Base-by-base conservation (phyloP, 345 rosid species). In the Tarenaya hassleriana region DNA sequence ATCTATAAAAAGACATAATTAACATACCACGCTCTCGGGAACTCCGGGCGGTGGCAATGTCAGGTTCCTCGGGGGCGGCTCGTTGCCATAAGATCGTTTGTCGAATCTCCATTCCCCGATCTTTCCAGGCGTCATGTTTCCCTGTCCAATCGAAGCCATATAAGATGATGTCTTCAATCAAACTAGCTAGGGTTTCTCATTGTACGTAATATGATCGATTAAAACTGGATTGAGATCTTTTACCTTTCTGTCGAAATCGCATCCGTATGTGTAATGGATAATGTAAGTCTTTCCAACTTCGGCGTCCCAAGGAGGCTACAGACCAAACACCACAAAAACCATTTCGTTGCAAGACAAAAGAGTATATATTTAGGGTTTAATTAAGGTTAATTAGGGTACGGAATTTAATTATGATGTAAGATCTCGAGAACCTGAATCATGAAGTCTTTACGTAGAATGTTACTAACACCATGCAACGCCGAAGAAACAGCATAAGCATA, bases 221-320 rank as follows among this genome's bases (percentile, higher is more conserved):
- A 41, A 41, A 33, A 7, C 35, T 50, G 7, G 11, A 13, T 12
- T 34, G 4, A 18, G 18, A 7, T 50, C 34, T 32, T 0, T 3
- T 73, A 92, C 98, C 94, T 92, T 70, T 95, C 81, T 61, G 60
- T 85, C 78, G 57, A 73, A 92, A 75, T 88, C 97, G 21, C 97
- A 92, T 38, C 98, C 98, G 7, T 88, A 92, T 34, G 98, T 92
- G 69, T 79, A 92, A 76, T 92, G 99, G 66, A 92, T 88, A 50
- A 92, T 88, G 75, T 67, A 81, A 62, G 85, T 85, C 40, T 76
- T 63, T 38, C 79, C 83, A 34, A 87, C 1, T 67, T 83, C 87
- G 34, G 78, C 77, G 74, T 88, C 99, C 99, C 99, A 92, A 31
- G 99, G 99, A 51, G 99, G 99, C 99, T 92, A 81, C 46, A n/a